Evolutionary conservation across 495 filamentous ascomycete species (phyloP).

Genomic region (Viridothelium virens): DNA sequence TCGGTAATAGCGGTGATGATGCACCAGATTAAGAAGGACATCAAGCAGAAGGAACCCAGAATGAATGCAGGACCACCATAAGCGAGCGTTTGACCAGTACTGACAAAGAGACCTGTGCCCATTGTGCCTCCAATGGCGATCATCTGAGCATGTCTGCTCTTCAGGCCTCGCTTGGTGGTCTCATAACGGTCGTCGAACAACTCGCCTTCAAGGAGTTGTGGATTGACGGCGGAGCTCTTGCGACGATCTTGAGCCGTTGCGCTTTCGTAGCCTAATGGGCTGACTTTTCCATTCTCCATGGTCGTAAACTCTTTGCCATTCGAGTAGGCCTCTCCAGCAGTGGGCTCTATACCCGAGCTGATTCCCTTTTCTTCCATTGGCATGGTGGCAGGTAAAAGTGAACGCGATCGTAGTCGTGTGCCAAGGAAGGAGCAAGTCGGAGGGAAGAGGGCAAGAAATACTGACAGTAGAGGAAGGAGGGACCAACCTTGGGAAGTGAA

Average conservation of each 20-base stretch:
- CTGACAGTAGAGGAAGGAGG: neutral
- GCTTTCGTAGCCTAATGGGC: neutral
- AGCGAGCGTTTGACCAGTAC: slow-evolving; percentile 51
- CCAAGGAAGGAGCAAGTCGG: neutral
- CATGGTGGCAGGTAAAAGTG: neutral
- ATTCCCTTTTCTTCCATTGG: neutral
- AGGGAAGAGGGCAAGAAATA: neutral
- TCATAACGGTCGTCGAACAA: slow-evolving; percentile 28
- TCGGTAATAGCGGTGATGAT: slow-evolving; percentile 33
- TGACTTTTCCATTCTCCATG: neutral
- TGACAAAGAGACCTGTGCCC: slow-evolving; percentile 58
- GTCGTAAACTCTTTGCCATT: neutral
- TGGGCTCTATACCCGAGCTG: neutral
- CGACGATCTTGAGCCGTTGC: neutral
- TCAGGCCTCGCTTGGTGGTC: slow-evolving; percentile 25
- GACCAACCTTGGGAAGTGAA: no score
- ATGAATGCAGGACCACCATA: slow-evolving; percentile 56
- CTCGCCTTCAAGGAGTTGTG: slow-evolving; percentile 23
- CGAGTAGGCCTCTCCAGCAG: neutral
- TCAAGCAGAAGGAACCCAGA: slow-evolving; percentile 39
- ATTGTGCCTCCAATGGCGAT: slow-evolving; percentile 58
- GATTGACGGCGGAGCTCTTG: slow-evolving; percentile 22
- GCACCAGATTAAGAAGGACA: slow-evolving; percentile 31
- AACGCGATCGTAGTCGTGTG: neutral
- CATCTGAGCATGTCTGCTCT: slow-evolving; percentile 51